Base-by-base conservation (phyloP, 768 basidiomycete species). In the Tylopilus cervinicoccineus region DNA sequence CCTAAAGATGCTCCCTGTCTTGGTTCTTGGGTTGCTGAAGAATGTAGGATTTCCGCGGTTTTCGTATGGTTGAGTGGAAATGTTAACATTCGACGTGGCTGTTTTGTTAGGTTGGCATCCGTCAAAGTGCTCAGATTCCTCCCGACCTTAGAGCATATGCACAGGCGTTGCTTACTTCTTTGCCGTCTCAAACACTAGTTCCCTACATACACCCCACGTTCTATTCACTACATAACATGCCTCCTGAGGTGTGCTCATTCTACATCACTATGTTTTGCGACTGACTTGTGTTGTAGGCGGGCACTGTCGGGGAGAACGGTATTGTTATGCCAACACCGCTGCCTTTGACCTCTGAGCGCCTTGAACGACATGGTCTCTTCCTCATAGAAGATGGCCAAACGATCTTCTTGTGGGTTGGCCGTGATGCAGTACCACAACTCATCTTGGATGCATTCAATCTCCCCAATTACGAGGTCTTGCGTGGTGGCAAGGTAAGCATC, bases 361-460 rank as follows among this genome's bases (percentile, higher is more conserved):
- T 99, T 45, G 94, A 97, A 68, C 77, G 94, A 42, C 93, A 98
- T 59, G 96, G 96, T 49, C 75, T 99, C 46, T 97, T 86, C 81
- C 70, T 99, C 53, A 96, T 99, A 57, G 96, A 98, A 68, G 95
- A 98, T 66, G 90, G 89, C 1, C 96, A 98, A 68, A 94, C 89
- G 19, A 90, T 99, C 62, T 98, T 99, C 83, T 76, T 98, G 40
- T 98, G 92, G 87, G 82, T 99, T 42, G 96, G 96, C n/a, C 83
- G 93, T 26, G 95, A 98, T 65, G 93, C 96, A 8, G 93, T 98
- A n/a, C 91, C 94, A 10, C 88, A 94, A 62, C 80, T 98, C 39
- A 73, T 98, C 51, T 76, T 85, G 76, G 96, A 99, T 61, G 94
- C 97, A 16, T 98, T 99, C 70, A 83, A 90, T 61, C 75, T 97